phyloP scores from a whole-genome alignment of 208 protist genomes.

The Acanthamoeba lenticulata region DNA sequence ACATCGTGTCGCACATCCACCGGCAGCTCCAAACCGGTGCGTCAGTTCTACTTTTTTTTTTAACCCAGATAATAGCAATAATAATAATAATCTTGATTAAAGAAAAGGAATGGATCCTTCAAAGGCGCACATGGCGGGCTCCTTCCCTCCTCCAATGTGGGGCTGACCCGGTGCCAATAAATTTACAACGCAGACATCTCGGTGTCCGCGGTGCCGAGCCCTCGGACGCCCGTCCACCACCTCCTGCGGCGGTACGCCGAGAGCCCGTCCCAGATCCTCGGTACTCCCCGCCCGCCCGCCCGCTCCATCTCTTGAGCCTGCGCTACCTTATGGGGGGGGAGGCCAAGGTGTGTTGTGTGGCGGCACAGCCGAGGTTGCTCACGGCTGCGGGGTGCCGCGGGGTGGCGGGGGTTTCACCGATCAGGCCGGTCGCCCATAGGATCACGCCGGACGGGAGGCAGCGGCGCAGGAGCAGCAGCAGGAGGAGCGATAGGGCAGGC shows the following conservation, averaged over 20 bases:
- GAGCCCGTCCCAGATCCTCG: background rate
- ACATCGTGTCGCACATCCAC: conserved; percentile 21
- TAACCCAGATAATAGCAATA: too few relatives aligned
- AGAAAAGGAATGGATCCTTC: too few relatives aligned
- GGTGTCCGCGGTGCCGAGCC: background rate
- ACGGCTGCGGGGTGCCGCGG: too few relatives aligned
- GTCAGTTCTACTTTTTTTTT: background rate
- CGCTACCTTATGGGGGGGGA: too few relatives aligned
- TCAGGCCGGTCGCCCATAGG: background rate
- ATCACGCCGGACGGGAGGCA: background rate
- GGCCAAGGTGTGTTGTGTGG: too few relatives aligned
- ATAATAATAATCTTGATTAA: too few relatives aligned
- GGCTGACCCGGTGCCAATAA: too few relatives aligned
- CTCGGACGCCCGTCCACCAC: background rate
- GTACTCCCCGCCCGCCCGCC: background rate
- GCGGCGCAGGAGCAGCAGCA: background rate
- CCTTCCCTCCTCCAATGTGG: too few relatives aligned
- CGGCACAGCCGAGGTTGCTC: too few relatives aligned
- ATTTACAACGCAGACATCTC: background rate
- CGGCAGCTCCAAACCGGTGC: background rate
- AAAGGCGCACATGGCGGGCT: too few relatives aligned
- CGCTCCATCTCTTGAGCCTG: background rate
- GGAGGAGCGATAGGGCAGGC: background rate
- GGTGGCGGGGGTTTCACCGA: too few relatives aligned
- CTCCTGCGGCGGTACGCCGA: conserved; percentile 39